Evolutionary conservation across 768 basidiomycete genomes (phyloP).

Genomic region (Xerocomus brunneocitrinus): DNA sequence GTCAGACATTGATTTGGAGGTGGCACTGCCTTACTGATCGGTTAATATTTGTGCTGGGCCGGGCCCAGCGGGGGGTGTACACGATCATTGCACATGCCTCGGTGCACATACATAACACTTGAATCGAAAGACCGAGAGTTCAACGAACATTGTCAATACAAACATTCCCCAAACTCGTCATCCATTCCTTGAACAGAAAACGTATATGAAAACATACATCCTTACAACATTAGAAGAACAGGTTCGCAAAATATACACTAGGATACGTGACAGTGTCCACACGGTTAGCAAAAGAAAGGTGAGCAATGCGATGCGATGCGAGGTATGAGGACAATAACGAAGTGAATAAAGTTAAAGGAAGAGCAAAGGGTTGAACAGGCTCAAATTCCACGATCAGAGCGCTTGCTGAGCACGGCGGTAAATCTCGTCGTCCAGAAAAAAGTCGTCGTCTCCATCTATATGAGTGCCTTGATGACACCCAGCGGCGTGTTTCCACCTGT

Average conservation of each 20-base stretch:
- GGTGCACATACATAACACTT: background rate
- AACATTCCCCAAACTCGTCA: background rate
- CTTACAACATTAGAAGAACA: background rate
- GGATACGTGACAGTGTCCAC: slow-evolving; percentile 1
- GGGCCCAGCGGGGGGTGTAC: too few species aligned
- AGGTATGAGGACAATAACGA: slow-evolving; percentile 3
- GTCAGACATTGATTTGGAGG: background rate
- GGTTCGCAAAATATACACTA: background rate
- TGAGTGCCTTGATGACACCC: slow-evolving; percentile 61
- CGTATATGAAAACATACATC: slow-evolving; percentile 1
- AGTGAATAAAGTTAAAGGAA: slow-evolving; percentile 8
- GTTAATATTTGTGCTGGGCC: too few species aligned
- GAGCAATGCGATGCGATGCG: slow-evolving; percentile 8
- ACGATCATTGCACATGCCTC: too few species aligned
- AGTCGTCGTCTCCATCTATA: slow-evolving; percentile 52
- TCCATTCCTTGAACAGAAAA: background rate
- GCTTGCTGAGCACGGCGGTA: slow-evolving; percentile 24
- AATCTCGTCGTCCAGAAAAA: slow-evolving; percentile 52
- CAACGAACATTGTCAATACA: background rate
- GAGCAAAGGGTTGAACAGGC: background rate
- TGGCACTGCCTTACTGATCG: background rate
- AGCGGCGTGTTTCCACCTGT: slow-evolving; percentile 83
- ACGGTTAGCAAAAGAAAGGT: slow-evolving; percentile 14
- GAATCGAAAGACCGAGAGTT: background rate
- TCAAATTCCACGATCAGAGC: slow-evolving; percentile 1